These are phyloP conservation scores for Athelia sp. DNA, from an alignment of 1,284 basidiomycete species.

Conservation along the genomic window DNA sequence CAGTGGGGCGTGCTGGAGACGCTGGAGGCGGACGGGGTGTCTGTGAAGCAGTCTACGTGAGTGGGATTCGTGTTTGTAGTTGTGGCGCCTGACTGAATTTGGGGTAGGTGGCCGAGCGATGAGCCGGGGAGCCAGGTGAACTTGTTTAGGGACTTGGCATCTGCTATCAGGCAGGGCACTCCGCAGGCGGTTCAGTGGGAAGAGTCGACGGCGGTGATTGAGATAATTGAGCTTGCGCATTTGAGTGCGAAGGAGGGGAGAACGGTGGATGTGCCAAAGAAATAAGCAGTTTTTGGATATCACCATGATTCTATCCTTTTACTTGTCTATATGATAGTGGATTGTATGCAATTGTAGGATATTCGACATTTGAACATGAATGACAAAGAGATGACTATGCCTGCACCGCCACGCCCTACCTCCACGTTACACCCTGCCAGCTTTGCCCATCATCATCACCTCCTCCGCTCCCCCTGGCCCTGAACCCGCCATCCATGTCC, in stretches of 20 bases:
- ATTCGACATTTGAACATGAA: too few species aligned
- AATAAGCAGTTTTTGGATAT: background rate
- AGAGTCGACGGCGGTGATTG: slow-evolving; percentile 63
- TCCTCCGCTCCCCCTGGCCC: too few species aligned
- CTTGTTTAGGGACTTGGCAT: slow-evolving; percentile 63
- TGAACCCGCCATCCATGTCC: too few species aligned
- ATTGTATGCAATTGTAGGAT: too few species aligned
- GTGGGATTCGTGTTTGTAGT: slow-evolving; percentile 13
- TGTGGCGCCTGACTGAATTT: background rate
- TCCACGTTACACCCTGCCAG: too few species aligned
- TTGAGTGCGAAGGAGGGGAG: slow-evolving; percentile 57
- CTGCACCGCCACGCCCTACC: too few species aligned
- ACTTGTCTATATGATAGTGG: too few species aligned
- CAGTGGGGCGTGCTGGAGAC: slow-evolving; percentile 59
- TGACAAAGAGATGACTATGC: too few species aligned
- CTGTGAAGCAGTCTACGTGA: slow-evolving; percentile 45
- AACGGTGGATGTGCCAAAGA: slow-evolving; percentile 31
- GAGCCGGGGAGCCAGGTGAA: slow-evolving; percentile 55
- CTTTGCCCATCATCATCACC: too few species aligned
- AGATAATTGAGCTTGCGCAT: slow-evolving; percentile 70
- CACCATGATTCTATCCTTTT: background rate
- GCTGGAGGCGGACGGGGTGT: slow-evolving; percentile 38
- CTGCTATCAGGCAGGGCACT: slow-evolving; percentile 49
- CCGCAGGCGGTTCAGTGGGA: slow-evolving; percentile 63
- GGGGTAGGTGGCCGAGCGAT: slow-evolving; percentile 56